These are phyloP conservation scores for Euphrasia confusa DNA, from an alignment of 257 asterid species.

Conservation along the genomic window DNA sequence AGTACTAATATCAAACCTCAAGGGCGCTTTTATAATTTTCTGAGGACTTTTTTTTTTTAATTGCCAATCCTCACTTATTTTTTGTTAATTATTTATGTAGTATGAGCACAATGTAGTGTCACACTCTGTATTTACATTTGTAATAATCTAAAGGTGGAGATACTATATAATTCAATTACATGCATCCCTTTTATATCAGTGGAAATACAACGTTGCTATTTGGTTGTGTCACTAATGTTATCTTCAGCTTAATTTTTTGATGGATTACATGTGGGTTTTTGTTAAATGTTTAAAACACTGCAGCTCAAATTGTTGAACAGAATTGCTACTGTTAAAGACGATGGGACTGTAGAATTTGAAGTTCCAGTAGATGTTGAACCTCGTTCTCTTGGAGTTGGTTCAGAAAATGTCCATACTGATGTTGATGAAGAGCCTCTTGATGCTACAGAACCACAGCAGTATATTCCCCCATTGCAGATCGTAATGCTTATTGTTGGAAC, in stretches of 20 bases:
- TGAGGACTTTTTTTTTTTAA: background rate
- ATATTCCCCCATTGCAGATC: slow-evolving; percentile 79
- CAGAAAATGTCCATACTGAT: slow-evolving; percentile 35
- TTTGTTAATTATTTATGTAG: background rate
- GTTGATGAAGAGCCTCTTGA: slow-evolving; percentile 60
- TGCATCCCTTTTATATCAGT: slow-evolving; percentile 10
- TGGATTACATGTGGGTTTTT: slow-evolving; percentile 30
- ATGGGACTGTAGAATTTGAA: slow-evolving; percentile 92
- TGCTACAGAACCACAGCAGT: slow-evolving; percentile 54
- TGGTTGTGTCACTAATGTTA: slow-evolving; percentile 6
- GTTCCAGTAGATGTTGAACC: slow-evolving; percentile 71
- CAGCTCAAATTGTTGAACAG: slow-evolving; percentile 93
- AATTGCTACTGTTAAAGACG: slow-evolving; percentile 82
- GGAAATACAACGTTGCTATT: slow-evolving; percentile 12
- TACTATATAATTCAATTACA: background rate
- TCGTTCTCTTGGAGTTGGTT: slow-evolving; percentile 36
- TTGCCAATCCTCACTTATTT: background rate
- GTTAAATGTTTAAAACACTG: slow-evolving; percentile 52
- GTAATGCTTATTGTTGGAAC: slow-evolving; percentile 96
- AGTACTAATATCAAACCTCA: background rate
- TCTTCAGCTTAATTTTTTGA: slow-evolving; percentile 46
- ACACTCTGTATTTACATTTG: slow-evolving; percentile 3
- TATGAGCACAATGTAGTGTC: background rate
- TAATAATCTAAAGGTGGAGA: background rate
- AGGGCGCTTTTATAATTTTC: background rate